Base-by-base conservation (phyloP, 306 rosid genomes). In the Luffa aegyptiaca region DNA sequence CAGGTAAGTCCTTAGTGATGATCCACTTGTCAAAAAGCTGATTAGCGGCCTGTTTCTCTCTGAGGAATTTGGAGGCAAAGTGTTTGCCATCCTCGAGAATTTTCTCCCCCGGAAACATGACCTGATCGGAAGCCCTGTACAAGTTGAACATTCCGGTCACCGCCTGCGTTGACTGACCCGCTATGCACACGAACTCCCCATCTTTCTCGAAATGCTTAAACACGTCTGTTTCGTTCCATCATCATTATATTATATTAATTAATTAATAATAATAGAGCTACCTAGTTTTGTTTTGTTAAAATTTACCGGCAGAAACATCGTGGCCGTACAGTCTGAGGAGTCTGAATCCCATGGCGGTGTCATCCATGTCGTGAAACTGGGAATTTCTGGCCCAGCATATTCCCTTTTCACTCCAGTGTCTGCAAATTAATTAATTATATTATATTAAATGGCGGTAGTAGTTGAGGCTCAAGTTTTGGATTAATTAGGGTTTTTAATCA, bases 61-160 rank as follows among this genome's bases (percentile, higher is more conserved):
- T 66, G 42, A 96, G 87, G 80, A 91, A 93, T 48, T 83, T 90
- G 8, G 74, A 82, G 0, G 99, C 84, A 80, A 90, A 91, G 0
- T 80, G 58, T 81, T 88, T 93, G 4, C 96, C 99, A 10, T 87
- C 84, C 45, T 87, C 86, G 18, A 96, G 93, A 65, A 90, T 85
- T 13, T 81, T 85, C 88, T 96, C 99, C 58, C 97, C 98, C 0
- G 94, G 89, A 10, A 93, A 90, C 46, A 83, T 12, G 11, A 88
- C 68, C 84, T 96, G 97, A 56, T 74, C 79, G 33, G 86, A 80
- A 4, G 97, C 97, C 36, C 98, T 88, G 37, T 81, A 80, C 58
- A 96, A 83, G 81, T 89, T 96, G 66, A 80, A 91, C 91, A 91
- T 93, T 26, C 98, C 98, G 5, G 99, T 96, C 81, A 96, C 97